Percentiles rank a stretch among this genome's conserved stretches.
These are phyloP conservation scores for Yarrowia hollandica DNA, from an alignment of 805 yeast genomes.

Conservation along the genomic window DNA sequence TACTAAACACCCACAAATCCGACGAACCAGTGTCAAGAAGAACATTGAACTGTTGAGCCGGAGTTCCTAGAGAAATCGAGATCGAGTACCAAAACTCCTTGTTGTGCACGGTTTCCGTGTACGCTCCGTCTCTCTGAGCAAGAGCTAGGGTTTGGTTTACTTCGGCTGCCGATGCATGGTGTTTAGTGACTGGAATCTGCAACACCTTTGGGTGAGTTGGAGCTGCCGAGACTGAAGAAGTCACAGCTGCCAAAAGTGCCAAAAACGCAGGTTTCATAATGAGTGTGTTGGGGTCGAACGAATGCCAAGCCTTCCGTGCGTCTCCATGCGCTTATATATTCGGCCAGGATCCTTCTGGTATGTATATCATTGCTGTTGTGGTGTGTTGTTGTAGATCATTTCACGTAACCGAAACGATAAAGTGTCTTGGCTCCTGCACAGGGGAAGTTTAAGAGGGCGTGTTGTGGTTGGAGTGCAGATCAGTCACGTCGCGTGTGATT, in stretches of 20 bases:
- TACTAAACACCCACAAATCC: constrained; percentile 56
- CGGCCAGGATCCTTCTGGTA: background rate
- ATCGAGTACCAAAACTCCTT: constrained; percentile 22
- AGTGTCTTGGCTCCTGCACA: background rate
- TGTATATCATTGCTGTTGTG: background rate
- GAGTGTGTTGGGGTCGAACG: too few relatives aligned
- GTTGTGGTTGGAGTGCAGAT: too few relatives aligned
- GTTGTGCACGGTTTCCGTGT: background rate
- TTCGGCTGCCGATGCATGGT: background rate
- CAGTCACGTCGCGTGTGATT: too few relatives aligned
- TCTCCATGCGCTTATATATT: background rate
- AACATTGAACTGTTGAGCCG: constrained; percentile 53
- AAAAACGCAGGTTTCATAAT: background rate
- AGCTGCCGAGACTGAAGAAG: background rate
- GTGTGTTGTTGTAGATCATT: background rate
- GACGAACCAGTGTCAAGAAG: constrained; percentile 71
- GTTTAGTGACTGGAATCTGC: background rate
- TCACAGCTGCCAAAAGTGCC: background rate
- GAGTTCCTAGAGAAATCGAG: constrained; percentile 51
- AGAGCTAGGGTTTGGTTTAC: background rate
- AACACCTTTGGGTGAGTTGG: background rate
- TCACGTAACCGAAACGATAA: background rate
- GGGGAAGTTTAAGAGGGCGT: too few relatives aligned
- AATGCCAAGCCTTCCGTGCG: constrained; percentile 4
- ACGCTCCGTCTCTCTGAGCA: background rate